Percentiles rank a stretch among this genome's conserved stretches.
Evolutionary conservation across 2,329 filamentous ascomycete genomes (phyloP).

Genomic region (Fusarium acutatum): DNA sequence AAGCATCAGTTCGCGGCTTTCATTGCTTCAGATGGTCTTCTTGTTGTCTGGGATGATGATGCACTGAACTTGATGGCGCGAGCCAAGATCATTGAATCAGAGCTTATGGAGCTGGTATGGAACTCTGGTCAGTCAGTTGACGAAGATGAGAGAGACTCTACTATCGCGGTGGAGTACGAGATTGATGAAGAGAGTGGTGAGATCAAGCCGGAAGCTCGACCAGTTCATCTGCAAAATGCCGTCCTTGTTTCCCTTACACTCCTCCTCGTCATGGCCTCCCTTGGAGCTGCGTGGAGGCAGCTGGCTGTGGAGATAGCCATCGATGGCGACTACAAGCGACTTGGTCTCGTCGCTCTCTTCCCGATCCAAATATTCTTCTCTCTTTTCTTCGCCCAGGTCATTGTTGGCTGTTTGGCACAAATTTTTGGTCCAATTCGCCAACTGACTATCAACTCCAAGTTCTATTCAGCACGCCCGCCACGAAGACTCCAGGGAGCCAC

Average conservation of each 20-base stretch:
- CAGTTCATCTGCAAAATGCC: slow-evolving; percentile 75
- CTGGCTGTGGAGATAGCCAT: slow-evolving; percentile 74
- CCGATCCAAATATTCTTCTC: slow-evolving; percentile 84
- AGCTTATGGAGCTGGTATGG: slow-evolving; percentile 83
- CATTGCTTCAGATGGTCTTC: slow-evolving; percentile 72
- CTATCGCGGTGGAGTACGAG: slow-evolving; percentile 58
- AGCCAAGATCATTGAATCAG: slow-evolving; percentile 76
- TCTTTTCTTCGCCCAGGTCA: slow-evolving; percentile 82
- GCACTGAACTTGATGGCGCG: slow-evolving; percentile 74
- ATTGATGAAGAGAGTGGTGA: slow-evolving; percentile 78
- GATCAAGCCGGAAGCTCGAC: slow-evolving; percentile 69
- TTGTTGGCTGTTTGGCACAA: slow-evolving; percentile 78
- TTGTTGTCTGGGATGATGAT: slow-evolving; percentile 87
- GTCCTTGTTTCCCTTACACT: slow-evolving; percentile 74
- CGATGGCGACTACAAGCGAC: slow-evolving; percentile 68
- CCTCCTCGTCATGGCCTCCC: slow-evolving; percentile 68
- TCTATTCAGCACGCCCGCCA: slow-evolving; percentile 78
- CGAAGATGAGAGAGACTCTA: slow-evolving; percentile 60
- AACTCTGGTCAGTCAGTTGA: slow-evolving; percentile 66
- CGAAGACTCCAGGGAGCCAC: slow-evolving; percentile 64
- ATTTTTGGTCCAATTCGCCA: slow-evolving; percentile 79
- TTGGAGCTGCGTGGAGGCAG: slow-evolving; percentile 75
- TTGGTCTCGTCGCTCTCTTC: slow-evolving; percentile 71
- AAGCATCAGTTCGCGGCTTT: slow-evolving; percentile 87
- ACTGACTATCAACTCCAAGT: slow-evolving; percentile 79